Percentiles rank a stretch among this genome's conserved stretches.
phyloP scores from a whole-genome alignment of 176 grass and related monocot genomes.

The Oryza coarctata region DNA sequence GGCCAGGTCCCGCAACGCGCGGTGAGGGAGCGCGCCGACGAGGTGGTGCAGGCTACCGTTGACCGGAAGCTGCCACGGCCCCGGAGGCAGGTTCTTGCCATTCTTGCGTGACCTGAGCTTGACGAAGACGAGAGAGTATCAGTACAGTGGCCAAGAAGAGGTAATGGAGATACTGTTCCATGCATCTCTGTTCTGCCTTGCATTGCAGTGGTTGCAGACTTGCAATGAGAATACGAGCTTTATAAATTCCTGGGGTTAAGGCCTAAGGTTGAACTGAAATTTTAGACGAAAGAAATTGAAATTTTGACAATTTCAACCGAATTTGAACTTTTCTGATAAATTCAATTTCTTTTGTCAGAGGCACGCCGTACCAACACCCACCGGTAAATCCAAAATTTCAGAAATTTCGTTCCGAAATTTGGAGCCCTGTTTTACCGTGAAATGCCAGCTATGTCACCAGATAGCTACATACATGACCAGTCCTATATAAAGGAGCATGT shows the following conservation, averaged over 20 bases:
- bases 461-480: neutral
- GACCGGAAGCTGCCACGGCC: slow-evolving; percentile 48
- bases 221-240: neutral
- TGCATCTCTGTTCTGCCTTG: neutral
- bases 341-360: too few relatives aligned
- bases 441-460: neutral
- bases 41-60: slow-evolving; percentile 56
- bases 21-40: slow-evolving; percentile 45
- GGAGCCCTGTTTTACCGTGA: too few relatives aligned
- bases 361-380: too few relatives aligned
- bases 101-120: neutral
- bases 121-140: slow-evolving; percentile 7
- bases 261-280: too few relatives aligned
- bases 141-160: neutral
- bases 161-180: neutral
- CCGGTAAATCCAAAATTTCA: too few relatives aligned
- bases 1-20: slow-evolving; percentile 31
- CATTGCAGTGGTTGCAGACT: neutral
- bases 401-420: too few relatives aligned
- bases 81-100: slow-evolving; percentile 35
- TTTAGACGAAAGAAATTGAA: too few relatives aligned
- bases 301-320: too few relatives aligned
- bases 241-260: neutral
- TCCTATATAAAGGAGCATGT: neutral
- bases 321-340: too few relatives aligned